A percentile compares a stretch with the other conserved stretches of the same genome.
Evolutionary conservation across 192 early-diverging fungal genomes (phyloP).

Genomic region (Coemansia sp.): DNA sequence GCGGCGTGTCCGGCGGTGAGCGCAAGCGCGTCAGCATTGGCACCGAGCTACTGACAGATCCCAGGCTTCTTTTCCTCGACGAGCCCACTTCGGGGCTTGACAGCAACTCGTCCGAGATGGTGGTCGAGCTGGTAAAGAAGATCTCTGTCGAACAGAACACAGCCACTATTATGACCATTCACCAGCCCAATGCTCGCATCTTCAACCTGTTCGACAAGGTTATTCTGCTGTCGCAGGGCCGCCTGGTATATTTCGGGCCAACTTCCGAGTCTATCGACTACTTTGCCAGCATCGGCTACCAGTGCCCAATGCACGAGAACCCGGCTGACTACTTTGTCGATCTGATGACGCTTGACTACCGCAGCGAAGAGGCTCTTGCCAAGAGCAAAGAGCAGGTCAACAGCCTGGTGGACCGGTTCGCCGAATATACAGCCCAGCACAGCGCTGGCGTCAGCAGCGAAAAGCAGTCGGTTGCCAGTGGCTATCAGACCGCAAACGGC

Average conservation of each 20-base stretch:
- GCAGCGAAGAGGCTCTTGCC: slow-evolving; percentile 42
- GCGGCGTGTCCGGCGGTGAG: slow-evolving; percentile 62
- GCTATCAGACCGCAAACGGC: slow-evolving; percentile 4
- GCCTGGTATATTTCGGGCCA: slow-evolving; percentile 63
- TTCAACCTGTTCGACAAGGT: slow-evolving; percentile 84
- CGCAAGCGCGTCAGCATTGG: slow-evolving; percentile 58
- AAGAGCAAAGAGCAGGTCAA: slow-evolving; percentile 48
- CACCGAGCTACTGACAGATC: slow-evolving; percentile 58
- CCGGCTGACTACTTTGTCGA: slow-evolving; percentile 75
- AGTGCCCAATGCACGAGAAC: slow-evolving; percentile 72
- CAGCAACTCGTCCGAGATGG: slow-evolving; percentile 64
- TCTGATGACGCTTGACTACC: slow-evolving; percentile 61
- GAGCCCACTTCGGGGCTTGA: slow-evolving; percentile 73
- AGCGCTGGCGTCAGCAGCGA: slow-evolving; percentile 1
- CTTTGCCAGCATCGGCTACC: slow-evolving; percentile 58
- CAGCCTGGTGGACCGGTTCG: slow-evolving; percentile 42
- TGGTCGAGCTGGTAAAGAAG: slow-evolving; percentile 65
- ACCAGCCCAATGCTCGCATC: slow-evolving; percentile 84
- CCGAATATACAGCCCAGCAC: slow-evolving; percentile 13
- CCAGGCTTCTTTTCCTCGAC: slow-evolving; percentile 58
- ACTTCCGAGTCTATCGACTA: slow-evolving; percentile 45
- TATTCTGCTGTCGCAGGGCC: slow-evolving; percentile 70
- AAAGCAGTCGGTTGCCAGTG: slow-evolving; percentile 1
- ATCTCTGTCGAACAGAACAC: slow-evolving; percentile 62
- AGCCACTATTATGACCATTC: slow-evolving; percentile 85